A percentile compares a stretch with the other conserved stretches of the same genome.
These are phyloP conservation scores for Wallacemonas collosoma DNA, from an alignment of 208 protist genomes.

Conservation along the genomic window DNA sequence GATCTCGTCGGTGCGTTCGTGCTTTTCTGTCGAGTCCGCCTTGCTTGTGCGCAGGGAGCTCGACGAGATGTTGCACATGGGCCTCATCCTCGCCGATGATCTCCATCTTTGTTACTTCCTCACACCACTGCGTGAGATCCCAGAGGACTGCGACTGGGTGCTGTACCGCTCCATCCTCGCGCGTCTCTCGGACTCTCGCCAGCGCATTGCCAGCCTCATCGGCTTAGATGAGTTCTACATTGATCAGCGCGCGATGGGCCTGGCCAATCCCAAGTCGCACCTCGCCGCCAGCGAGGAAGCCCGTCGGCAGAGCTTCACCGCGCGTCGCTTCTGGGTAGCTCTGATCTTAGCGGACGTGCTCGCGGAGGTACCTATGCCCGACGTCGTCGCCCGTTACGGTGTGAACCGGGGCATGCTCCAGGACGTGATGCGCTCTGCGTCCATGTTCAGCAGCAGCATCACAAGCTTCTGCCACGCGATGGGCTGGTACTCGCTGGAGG, in stretches of 20 bases:
- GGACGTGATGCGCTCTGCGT: constrained; percentile 76
- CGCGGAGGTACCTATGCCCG: constrained; percentile 67
- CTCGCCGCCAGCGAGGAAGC: constrained; percentile 31
- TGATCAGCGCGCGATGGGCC: constrained; percentile 68
- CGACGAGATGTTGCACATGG: constrained; percentile 59
- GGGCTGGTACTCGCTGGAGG: constrained; percentile 89
- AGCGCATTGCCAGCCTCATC: constrained; percentile 77
- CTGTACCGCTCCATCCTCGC: constrained; percentile 64
- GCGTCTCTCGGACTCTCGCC: constrained; percentile 62
- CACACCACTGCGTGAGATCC: constrained; percentile 82
- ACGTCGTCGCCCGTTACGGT: constrained; percentile 70
- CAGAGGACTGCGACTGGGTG: constrained; percentile 69
- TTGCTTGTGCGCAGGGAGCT: constrained; percentile 69
- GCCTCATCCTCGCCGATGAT: constrained; percentile 87
- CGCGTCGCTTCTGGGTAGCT: constrained; percentile 89
- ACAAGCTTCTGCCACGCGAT: constrained; percentile 88
- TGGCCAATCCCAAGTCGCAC: constrained; percentile 22
- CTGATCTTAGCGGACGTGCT: constrained; percentile 88
- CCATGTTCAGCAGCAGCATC: constrained; percentile 89
- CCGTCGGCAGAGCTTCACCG: constrained; percentile 54
- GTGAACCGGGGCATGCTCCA: constrained; percentile 87
- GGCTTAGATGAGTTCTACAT: constrained; percentile 81
- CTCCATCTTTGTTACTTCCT: constrained; percentile 91
- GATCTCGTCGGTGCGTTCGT: constrained; percentile 71
- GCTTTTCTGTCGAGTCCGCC: constrained; percentile 83